phyloP scores from a whole-genome alignment of 768 basidiomycete species.

The Exsudoporus frostii region DNA sequence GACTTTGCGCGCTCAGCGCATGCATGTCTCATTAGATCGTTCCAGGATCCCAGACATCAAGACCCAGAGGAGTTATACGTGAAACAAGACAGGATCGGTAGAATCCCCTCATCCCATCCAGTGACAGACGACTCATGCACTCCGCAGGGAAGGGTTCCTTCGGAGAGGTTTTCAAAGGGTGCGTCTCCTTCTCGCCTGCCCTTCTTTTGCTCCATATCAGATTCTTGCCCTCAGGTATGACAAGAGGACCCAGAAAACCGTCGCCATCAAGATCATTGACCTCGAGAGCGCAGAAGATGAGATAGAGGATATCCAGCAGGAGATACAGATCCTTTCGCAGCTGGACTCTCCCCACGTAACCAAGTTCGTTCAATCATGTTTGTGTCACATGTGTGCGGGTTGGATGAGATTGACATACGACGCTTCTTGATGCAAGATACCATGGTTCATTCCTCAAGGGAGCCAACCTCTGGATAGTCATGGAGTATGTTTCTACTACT shows the following conservation, averaged over 20 bases:
- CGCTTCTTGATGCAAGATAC: constrained; percentile 53
- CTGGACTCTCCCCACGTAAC: constrained; percentile 95
- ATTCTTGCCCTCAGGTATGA: constrained; percentile 57
- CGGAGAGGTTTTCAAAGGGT: constrained; percentile 99
- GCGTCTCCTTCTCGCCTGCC: constrained; percentile 20
- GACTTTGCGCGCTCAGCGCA: not conserved
- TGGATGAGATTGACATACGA: constrained; percentile 31
- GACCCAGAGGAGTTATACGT: constrained; percentile 98
- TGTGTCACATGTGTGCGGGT: constrained; percentile 28
- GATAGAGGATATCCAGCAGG: constrained; percentile 99
- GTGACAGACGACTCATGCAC: constrained; percentile 17
- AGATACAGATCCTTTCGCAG: constrained; percentile 96
- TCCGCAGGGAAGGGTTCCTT: constrained; percentile 91
- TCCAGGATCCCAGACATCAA: constrained; percentile 63
- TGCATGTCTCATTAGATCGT: constrained; percentile 7
- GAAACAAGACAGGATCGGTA: constrained; percentile 95
- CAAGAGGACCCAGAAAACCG: constrained; percentile 92
- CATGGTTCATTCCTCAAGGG: constrained; percentile 96
- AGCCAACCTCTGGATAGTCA: constrained; percentile 97
- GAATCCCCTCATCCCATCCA: constrained; percentile 19
- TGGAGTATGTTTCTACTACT: constrained; percentile 65
- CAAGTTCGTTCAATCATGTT: constrained; percentile 57
- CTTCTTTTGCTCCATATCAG: constrained; percentile 6
- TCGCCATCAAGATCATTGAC: constrained; percentile 99
- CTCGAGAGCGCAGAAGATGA: constrained; percentile 99